These are phyloP conservation scores for Biscutella laevigata DNA, from an alignment of 441 rosid species.

Conservation along the genomic window DNA sequence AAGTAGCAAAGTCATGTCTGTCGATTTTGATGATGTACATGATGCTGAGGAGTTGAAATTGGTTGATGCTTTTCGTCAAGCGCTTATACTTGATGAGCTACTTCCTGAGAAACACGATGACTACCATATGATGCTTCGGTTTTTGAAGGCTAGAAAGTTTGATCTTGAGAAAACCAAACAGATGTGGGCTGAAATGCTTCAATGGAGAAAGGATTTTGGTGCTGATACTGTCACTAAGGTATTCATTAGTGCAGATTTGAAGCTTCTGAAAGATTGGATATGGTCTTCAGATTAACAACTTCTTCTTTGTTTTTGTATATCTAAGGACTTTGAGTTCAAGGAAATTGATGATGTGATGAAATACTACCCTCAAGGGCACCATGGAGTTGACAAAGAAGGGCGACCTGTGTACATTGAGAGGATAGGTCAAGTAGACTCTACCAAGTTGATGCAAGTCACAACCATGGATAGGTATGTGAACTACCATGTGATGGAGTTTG, in stretches of 20 bases:
- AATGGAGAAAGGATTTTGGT: slow-evolving; percentile 74
- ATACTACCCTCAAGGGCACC: slow-evolving; percentile 83
- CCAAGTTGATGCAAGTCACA: slow-evolving; percentile 78
- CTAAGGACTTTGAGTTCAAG: slow-evolving; percentile 63
- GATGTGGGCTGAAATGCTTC: slow-evolving; percentile 80
- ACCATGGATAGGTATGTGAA: slow-evolving; percentile 68
- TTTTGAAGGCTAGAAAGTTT: slow-evolving; percentile 78
- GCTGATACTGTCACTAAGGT: slow-evolving; percentile 61
- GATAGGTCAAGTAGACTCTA: slow-evolving; percentile 69
- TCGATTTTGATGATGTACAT: slow-evolving; percentile 47
- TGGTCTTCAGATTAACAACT: too few relatives aligned
- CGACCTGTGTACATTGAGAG: slow-evolving; percentile 75
- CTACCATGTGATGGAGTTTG: slow-evolving; percentile 78
- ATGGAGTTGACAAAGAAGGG: slow-evolving; percentile 81
- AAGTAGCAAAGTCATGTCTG: slow-evolving; percentile 58
- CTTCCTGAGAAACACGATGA: slow-evolving; percentile 68
- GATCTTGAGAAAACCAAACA: slow-evolving; percentile 69
- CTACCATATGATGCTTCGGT: slow-evolving; percentile 65
- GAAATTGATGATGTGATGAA: slow-evolving; percentile 51
- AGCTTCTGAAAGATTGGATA: too few relatives aligned
- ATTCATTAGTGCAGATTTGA: slow-evolving; percentile 22
- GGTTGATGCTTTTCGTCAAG: slow-evolving; percentile 70
- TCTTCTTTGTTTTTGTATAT: slow-evolving; percentile 12
- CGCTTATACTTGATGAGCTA: slow-evolving; percentile 51
- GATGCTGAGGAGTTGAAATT: slow-evolving; percentile 56